These are phyloP conservation scores for Cordyceps javanica DNA, from an alignment of 2,329 filamentous ascomycete species.

Conservation along the genomic window DNA sequence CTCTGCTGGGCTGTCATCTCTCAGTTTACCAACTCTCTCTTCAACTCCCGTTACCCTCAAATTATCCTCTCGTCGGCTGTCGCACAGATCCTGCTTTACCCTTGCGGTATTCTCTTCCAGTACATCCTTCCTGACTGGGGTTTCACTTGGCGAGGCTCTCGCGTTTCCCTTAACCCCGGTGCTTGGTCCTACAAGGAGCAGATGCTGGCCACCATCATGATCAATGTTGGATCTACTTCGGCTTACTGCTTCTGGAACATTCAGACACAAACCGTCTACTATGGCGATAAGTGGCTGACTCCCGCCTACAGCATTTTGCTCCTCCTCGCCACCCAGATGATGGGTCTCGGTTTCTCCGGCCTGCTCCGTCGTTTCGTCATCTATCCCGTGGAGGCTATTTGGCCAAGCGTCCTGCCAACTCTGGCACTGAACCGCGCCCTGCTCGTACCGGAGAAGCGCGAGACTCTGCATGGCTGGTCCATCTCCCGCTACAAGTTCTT, in stretches of 20 bases:
- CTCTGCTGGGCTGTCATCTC: conserved; percentile 8
- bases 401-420: conserved; percentile 23
- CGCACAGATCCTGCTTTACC: conserved; percentile 8
- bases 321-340: conserved; percentile 26
- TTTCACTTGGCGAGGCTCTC: conserved; percentile 11
- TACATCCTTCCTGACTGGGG: conserved; percentile 11
- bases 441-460: conserved; percentile 27
- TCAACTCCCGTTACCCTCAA: conserved; percentile 12
- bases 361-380: conserved; percentile 27
- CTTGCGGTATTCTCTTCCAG: not conserved
- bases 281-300: conserved; percentile 15
- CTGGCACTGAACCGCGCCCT: conserved; percentile 11
- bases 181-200: conserved; percentile 36
- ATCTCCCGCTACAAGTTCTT: conserved; percentile 36
- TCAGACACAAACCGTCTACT: conserved; percentile 25
- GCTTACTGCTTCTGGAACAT: conserved; percentile 32
- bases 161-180: conserved; percentile 30
- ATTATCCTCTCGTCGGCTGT: conserved; percentile 7
- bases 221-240: conserved; percentile 30
- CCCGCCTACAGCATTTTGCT: conserved; percentile 28
- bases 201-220: conserved; percentile 33
- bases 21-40: conserved; percentile 12
- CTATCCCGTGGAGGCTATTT: conserved; percentile 8
- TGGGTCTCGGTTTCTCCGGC: conserved; percentile 28
- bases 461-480: conserved; percentile 34